Conservation (phyloP, 2,329 filamentous ascomycete species). For the Lecanosticta acicola region DNA sequence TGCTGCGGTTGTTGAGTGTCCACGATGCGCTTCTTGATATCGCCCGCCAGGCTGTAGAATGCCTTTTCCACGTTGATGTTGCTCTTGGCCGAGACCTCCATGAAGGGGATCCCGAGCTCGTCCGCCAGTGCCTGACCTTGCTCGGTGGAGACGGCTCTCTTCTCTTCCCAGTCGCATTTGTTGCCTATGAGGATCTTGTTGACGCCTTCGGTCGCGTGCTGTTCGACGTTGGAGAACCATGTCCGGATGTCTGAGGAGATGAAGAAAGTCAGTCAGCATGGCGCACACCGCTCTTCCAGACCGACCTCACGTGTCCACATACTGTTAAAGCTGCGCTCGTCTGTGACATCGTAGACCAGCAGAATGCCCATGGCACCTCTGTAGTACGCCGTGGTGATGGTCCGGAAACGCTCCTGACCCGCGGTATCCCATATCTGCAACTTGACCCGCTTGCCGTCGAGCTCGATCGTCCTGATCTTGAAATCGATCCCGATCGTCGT, state of each 20-base stretch:
- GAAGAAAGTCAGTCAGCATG: constrained; percentile 17
- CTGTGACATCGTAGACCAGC: constrained; percentile 96
- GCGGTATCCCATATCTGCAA: constrained; percentile 99
- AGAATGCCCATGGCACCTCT: constrained; percentile 97
- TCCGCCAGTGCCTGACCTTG: constrained; percentile 89
- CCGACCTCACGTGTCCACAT: constrained; percentile 42
- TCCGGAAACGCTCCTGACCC: constrained; percentile 95
- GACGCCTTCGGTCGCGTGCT: constrained; percentile 95
- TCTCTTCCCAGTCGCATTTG: constrained; percentile 99
- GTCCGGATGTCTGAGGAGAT: constrained; percentile 77
- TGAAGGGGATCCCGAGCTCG: constrained; percentile 94
- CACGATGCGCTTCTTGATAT: constrained; percentile 98
- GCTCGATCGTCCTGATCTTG: constrained; percentile 98
- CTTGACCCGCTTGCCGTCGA: constrained; percentile 98
- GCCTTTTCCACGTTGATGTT: constrained; percentile 99
- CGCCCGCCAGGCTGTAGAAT: constrained; percentile 88
- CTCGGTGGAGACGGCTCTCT: constrained; percentile 88
- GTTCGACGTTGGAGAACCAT: constrained; percentile 98
- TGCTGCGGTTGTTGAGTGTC: constrained; percentile 68
- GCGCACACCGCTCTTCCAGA: not conserved
- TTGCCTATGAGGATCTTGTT: constrained; percentile 99
- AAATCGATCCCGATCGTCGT: constrained; percentile 99
- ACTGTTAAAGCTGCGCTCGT: constrained; percentile 95
- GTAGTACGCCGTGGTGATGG: constrained; percentile 98
- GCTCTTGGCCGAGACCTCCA: constrained; percentile 97